phyloP scores from a whole-genome alignment of 2,329 filamentous ascomycete genomes.

The Ophiostoma tasmaniense region DNA sequence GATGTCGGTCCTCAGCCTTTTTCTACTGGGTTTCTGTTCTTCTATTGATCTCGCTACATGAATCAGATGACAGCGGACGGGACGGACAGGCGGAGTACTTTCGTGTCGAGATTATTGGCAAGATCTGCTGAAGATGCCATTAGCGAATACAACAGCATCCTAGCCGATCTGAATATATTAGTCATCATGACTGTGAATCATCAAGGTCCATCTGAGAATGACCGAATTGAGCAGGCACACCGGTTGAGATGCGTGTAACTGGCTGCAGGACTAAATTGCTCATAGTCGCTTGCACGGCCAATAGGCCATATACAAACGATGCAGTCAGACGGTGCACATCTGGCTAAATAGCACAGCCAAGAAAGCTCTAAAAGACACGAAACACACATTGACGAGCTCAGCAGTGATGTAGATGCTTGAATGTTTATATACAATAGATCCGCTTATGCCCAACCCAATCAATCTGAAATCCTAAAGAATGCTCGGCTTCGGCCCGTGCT shows the following conservation, averaged over 20 bases:
- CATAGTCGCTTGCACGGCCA: background rate
- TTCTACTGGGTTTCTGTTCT: background rate
- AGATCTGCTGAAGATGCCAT: background rate
- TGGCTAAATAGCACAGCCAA: background rate
- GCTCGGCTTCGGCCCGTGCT: conserved; percentile 16
- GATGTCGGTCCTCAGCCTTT: background rate
- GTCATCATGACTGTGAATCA: background rate
- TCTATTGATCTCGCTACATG: background rate
- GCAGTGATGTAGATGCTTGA: background rate
- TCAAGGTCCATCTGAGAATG: background rate
- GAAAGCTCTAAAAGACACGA: background rate
- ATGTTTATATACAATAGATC: background rate
- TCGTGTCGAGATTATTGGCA: background rate
- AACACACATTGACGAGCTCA: background rate
- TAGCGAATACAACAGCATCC: background rate
- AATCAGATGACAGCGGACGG: background rate
- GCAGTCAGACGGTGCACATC: background rate
- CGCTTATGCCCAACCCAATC: background rate
- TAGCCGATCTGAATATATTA: background rate
- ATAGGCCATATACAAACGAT: background rate
- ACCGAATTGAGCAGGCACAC: background rate
- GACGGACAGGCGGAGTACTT: conserved; percentile 10
- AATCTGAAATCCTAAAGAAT: background rate
- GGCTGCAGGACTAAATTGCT: background rate
- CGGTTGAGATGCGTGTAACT: background rate